Evolutionary conservation across 2,329 filamentous ascomycete species (phyloP).

Genomic region (Arthrobotrys sinensis): DNA sequence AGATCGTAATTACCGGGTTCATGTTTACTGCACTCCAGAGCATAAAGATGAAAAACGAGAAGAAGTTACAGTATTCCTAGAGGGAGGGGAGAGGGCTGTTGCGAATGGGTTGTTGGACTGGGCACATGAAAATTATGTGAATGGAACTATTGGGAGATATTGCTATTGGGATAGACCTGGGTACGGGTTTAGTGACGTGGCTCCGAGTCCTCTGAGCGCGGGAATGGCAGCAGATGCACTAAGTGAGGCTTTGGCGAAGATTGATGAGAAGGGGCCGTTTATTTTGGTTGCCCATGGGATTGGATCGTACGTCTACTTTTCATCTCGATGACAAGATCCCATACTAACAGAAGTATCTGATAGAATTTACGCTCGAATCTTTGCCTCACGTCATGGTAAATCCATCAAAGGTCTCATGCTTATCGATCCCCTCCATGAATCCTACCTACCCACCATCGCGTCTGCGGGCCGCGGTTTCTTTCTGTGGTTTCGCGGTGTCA

Average conservation of each 20-base stretch:
- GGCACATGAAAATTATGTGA: slow-evolving; percentile 80
- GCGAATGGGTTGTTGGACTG: slow-evolving; percentile 85
- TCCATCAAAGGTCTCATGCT: slow-evolving; percentile 84
- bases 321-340: neutral
- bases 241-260: slow-evolving; percentile 84
- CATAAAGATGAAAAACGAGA: slow-evolving; percentile 36
- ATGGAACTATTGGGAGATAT: slow-evolving; percentile 87
- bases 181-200: slow-evolving; percentile 88
- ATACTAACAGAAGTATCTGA: slow-evolving; percentile 66
- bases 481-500: slow-evolving; percentile 86
- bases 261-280: slow-evolving; percentile 90
- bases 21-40: slow-evolving; percentile 77
- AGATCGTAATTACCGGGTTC: slow-evolving; percentile 85
- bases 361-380: slow-evolving; percentile 90
- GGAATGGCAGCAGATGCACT: slow-evolving; percentile 92
- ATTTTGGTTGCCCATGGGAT: slow-evolving; percentile 88
- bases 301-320: slow-evolving; percentile 67
- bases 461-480: slow-evolving; percentile 81
- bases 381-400: slow-evolving; percentile 84
- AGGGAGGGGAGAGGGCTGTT: slow-evolving; percentile 84
- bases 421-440: slow-evolving; percentile 91
- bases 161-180: slow-evolving; percentile 97
- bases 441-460: slow-evolving; percentile 79
- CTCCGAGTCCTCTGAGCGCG: slow-evolving; percentile 91
- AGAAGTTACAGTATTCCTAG: slow-evolving; percentile 82